Conservation (phyloP, 2,329 filamentous ascomycete species). For the Colletotrichum lentis region DNA sequence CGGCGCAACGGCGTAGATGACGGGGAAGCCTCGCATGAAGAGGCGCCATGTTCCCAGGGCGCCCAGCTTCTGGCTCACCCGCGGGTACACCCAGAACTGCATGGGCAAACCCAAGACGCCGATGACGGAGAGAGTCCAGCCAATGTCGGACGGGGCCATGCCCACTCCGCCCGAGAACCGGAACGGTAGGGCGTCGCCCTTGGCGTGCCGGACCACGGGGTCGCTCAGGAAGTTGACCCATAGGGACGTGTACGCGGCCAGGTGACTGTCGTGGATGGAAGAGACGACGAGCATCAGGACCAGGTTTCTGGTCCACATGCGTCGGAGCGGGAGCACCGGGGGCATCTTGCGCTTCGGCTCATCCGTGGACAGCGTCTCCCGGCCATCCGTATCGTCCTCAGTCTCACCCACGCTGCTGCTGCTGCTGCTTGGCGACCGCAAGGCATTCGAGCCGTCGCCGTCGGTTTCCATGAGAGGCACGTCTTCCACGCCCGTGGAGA, state of each 20-base stretch:
- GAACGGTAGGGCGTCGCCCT: conserved; percentile 16
- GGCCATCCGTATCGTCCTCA: neutral
- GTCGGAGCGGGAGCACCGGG: neutral
- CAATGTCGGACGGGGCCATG: conserved; percentile 14
- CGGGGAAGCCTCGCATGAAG: neutral
- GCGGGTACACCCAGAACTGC: neutral
- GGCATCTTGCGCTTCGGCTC: neutral
- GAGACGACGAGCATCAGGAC: conserved; percentile 17
- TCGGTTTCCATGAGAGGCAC: neutral
- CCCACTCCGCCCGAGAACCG: conserved; percentile 16
- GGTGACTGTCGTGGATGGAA: conserved; percentile 18
- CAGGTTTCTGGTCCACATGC: conserved; percentile 20
- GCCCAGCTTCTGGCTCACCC: neutral
- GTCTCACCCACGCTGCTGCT: neutral
- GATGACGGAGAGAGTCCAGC: conserved; percentile 21
- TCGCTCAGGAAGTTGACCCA: conserved; percentile 27
- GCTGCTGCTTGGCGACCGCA: neutral
- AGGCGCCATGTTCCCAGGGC: neutral
- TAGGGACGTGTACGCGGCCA: conserved; percentile 17
- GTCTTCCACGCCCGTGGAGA: neutral
- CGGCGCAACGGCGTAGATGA: neutral
- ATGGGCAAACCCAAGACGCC: conserved; percentile 13
- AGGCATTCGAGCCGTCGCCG: neutral
- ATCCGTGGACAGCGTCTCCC: neutral
- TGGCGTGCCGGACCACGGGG: neutral